These are phyloP conservation scores for Fusarium sambucinum DNA, from an alignment of 2,329 filamentous ascomycete species.

Conservation along the genomic window DNA sequence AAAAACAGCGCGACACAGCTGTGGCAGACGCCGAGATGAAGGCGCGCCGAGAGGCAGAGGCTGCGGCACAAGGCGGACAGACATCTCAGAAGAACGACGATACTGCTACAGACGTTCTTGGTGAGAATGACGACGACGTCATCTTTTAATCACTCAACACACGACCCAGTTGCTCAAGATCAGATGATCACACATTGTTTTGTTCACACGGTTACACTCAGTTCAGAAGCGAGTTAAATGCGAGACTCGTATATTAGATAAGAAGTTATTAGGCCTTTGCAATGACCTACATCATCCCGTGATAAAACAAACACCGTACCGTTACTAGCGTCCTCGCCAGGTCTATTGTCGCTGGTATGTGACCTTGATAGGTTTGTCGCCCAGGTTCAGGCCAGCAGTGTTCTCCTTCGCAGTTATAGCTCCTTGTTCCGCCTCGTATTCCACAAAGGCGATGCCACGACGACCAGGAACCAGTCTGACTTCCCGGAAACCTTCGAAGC, in stretches of 20 bases:
- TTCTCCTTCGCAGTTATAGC: constrained; percentile 95
- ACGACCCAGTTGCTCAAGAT: background rate
- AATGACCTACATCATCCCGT: background rate
- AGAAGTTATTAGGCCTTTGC: background rate
- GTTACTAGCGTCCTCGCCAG: background rate
- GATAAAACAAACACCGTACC: background rate
- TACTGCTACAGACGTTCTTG: constrained; percentile 73
- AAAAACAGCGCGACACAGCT: constrained; percentile 83
- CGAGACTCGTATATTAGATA: constrained; percentile 2
- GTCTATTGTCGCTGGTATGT: constrained; percentile 92
- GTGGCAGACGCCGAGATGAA: constrained; percentile 80
- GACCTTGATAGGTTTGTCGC: constrained; percentile 86
- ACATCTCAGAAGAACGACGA: constrained; percentile 56
- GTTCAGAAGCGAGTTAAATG: background rate
- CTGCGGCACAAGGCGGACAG: constrained; percentile 47
- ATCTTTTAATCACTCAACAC: constrained; percentile 72
- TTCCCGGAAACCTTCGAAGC: constrained; percentile 95
- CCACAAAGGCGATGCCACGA: constrained; percentile 92
- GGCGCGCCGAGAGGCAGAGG: constrained; percentile 71
- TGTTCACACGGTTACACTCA: background rate
- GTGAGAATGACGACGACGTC: constrained; percentile 82
- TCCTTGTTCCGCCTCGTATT: constrained; percentile 90
- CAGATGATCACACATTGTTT: background rate
- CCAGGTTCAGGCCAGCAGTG: constrained; percentile 84
- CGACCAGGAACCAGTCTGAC: constrained; percentile 88